phyloP scores from a whole-genome alignment of 768 basidiomycete genomes.

The Gelatoporia subvermispora region DNA sequence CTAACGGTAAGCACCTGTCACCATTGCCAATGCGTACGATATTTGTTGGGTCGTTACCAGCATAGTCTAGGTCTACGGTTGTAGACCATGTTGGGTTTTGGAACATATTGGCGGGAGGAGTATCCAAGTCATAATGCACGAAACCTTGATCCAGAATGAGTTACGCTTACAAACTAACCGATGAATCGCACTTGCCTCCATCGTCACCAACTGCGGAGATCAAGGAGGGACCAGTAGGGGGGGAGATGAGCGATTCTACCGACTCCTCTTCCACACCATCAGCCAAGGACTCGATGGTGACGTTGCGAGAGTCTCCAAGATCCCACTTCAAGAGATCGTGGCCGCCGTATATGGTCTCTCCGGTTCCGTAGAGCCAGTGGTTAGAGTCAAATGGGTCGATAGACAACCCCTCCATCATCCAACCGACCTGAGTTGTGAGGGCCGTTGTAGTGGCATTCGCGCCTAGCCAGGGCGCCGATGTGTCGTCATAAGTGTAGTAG shows the following conservation, averaged over 20 bases:
- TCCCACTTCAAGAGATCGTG: constrained; percentile 58
- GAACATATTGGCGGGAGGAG: constrained; percentile 35
- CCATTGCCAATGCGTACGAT: constrained; percentile 47
- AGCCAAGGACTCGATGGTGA: constrained; percentile 55
- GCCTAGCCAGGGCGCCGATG: constrained; percentile 58
- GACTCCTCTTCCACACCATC: constrained; percentile 65
- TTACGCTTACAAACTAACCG: background rate
- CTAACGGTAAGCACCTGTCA: constrained; percentile 11
- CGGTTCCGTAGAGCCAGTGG: constrained; percentile 71
- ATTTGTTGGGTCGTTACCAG: constrained; percentile 44
- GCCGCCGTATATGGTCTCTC: constrained; percentile 58
- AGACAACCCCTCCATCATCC: constrained; percentile 67
- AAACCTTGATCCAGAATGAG: constrained; percentile 29
- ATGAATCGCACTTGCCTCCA: constrained; percentile 32
- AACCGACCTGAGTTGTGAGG: constrained; percentile 51
- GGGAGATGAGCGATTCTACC: constrained; percentile 53
- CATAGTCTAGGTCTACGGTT: constrained; percentile 47
- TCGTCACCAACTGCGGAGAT: constrained; percentile 54
- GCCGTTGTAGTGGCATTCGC: constrained; percentile 40
- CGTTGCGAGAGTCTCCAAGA: constrained; percentile 38
- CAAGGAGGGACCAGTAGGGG: constrained; percentile 52
- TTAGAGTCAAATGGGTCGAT: constrained; percentile 68
- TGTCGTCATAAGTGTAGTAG: constrained; percentile 51
- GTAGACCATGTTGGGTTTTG: constrained; percentile 45
- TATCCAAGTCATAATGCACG: constrained; percentile 39